These are phyloP conservation scores for Xylaria venustula DNA, from an alignment of 495 filamentous ascomycete genomes.

Conservation along the genomic window DNA sequence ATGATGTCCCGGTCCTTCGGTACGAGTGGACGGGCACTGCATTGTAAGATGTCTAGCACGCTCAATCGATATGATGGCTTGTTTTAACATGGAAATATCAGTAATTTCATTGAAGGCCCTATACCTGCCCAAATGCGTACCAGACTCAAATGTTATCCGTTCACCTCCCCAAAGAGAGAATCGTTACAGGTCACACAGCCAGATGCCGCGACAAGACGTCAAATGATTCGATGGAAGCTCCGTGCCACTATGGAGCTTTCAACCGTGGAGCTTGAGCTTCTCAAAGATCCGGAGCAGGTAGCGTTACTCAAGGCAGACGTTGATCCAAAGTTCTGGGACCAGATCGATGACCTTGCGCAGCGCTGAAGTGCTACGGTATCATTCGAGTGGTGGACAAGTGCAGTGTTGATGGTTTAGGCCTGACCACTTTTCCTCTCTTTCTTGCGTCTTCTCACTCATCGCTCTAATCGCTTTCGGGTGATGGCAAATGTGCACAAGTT, in stretches of 20 bases:
- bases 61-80: neutral
- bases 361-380: neutral
- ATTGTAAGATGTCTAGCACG: neutral
- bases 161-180: neutral
- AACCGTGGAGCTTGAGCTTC: neutral
- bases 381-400: neutral
- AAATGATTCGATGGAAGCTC: conserved; percentile 9
- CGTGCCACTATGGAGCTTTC: conserved; percentile 9
- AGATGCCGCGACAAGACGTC: conserved; percentile 13
- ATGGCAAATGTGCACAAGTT: neutral
- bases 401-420: neutral
- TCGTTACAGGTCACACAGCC: neutral
- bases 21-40: conserved; percentile 20
- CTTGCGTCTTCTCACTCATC: neutral
- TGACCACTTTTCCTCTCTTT: neutral
- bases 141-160: neutral
- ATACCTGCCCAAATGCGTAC: neutral
- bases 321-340: conserved; percentile 9
- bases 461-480: neutral
- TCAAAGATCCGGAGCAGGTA: conserved; percentile 5
- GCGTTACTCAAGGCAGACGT: neutral
- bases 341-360: conserved; percentile 7
- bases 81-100: neutral
- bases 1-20: conserved; percentile 15
- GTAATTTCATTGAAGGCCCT: neutral